Base-by-base conservation (phyloP, 177 flowering plant genomes). In the Vitis hybrid region DNA sequence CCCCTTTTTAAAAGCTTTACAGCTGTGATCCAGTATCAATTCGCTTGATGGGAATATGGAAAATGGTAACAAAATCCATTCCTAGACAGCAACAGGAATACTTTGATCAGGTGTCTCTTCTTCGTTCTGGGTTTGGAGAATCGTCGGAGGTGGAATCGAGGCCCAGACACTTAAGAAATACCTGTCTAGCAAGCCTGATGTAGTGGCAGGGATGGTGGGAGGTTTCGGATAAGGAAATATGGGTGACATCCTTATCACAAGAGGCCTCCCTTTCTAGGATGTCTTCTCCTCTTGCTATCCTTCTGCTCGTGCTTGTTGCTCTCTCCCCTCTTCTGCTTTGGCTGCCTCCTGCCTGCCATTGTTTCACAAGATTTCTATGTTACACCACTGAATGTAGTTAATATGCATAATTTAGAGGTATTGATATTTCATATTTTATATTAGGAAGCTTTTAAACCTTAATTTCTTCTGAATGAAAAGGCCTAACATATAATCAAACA, bases 131-230 rank as follows among this genome's bases (percentile, higher is more conserved):
- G 28, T 20, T 54, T 31, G 70, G 44, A 61, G 65, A 62, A 33
- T 22, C 59, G 11, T 73, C 75, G 20, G 64, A 44, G 28, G n/a
- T 8, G 57, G 57, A 13, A 59, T 78, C 85, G 19, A 83, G 24
- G 12, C 86, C 88, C 22, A 85, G 64, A 68, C 88, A 85, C 76
- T 81, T 82, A 13, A 85, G 80, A 61, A 85, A 81, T 47, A 79
- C 88, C 11, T 69, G 38, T 65, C 63, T 84, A 19, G 84, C 84
- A 5, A 85, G 76, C 66, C 75, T 80, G 47, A 85, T 28, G 64
- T 72, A 79, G 44, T 75, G 3, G 68, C 86, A 85, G 7, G 86
- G 86, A 58, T 79, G 84, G 38, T 38, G 4, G 17, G 70, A 52
- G 22, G 14, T 50, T 50, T 18, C 19, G 11, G 59, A 53, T 15